Evolutionary conservation across 495 filamentous ascomycete species (phyloP), one percentile per base, ranked within the genome.

Genomic region (Mytilinidion resinicola): DNA sequence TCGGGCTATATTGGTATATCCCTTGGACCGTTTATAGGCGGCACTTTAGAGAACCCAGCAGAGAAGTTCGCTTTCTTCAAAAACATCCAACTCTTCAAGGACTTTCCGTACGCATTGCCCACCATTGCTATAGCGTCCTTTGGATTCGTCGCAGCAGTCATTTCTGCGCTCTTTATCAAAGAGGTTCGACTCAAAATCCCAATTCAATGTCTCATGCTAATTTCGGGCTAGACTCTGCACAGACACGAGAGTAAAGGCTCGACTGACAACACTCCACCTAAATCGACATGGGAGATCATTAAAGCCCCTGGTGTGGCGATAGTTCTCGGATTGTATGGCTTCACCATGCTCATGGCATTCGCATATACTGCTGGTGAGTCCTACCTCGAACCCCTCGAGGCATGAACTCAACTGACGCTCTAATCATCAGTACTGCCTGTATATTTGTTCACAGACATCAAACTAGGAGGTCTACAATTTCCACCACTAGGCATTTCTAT

Each of bases 1-100:
- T 72, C 74, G 4, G 78, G 82, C 21, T 88, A 89, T 62, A 1
- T 88, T 17, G 86, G 86, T n/a, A 81, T 88, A 21, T 80, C 87
- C 61, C 37, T 86, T 4, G 86, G 86, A 0, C 84, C 85, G 17
- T 50, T 88, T 2, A 65, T 90, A 47, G 67, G 82, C 50, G 85
- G 85, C 50, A 73, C 72, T 6, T 73, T 90, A 10, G 80, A 80
- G n/a, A 76, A 80, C 48, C 85, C 86, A 9, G 81, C 76, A 7
- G 60, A 70, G 7, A 80, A 83, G 63, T 86, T 80, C 51, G 53
- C 69, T 4, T 48, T 78, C 0, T 88, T 89, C 61, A 77, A 76
- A 9, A 61, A 64, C 20, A 67, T 80, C 11, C 55, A 54, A 0
- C 85, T 88, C 68, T 83, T 87, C 55, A 68, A 77, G 46, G 64